Evolutionary conservation across 495 filamentous ascomycete genomes (phyloP), one percentile per base, ranked within the genome.

Genomic region (Parathielavia appendiculata): DNA sequence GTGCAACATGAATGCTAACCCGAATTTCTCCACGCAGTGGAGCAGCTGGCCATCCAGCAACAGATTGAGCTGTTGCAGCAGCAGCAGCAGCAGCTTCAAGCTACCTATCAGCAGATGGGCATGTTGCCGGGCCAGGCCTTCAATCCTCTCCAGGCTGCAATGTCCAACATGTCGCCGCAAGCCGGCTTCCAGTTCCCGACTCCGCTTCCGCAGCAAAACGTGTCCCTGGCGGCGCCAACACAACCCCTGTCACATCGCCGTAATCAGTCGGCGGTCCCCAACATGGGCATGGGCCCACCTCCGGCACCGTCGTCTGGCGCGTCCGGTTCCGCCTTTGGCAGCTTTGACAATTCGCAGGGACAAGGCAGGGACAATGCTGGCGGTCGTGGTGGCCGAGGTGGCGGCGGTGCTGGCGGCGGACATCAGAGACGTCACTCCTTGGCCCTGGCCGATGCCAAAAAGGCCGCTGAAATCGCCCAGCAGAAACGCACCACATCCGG

Each of bases 31-130:
- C 59, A 41, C 54, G 34, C 63, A 93, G 90, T 96, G 90, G 93
- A 97, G 81, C 95, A 97, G 86, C 82, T 97, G 65, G 91, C 93
- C 68, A 88, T 98, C 73, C 92, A 96, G 73, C 93, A 97, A 79
- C 93, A 98, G 74, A 97, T 97, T 69, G 92, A 98, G 75, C 80
- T 92, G 74, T 83, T 98, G 63, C 93, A 98, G 75, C 91, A 95
- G 71, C 95, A 97, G 69, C 93, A 98, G 69, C 95, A 97, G 74
- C 95, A 97, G 69, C 95, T 97, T 71, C 88, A 92, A 69, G 89
- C 88, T 54, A 91, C 90, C 52, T 91, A 97, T 64, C 92, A 95
- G 73, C 92, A 97, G 71, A 92, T 97, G 88, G 90, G 90, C 63
- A 86, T 97, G 78, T 81, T 98, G 62, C 87, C 85, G 58, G 88